Evolutionary conservation across 805 yeast species (phyloP).

Genomic region (Teunomyces funiuensis): DNA sequence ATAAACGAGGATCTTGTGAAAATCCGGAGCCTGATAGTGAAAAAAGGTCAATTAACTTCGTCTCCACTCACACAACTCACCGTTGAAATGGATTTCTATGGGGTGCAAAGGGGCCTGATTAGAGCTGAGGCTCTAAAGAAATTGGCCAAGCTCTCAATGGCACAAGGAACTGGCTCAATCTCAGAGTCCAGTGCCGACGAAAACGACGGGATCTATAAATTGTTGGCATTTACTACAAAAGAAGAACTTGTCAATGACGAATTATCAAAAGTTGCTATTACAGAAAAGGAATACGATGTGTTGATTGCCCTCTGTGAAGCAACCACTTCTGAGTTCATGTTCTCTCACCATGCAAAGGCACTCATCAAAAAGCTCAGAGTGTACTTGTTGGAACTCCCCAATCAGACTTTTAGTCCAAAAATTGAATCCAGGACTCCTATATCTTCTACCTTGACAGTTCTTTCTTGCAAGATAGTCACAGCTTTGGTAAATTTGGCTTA

Average conservation of each 20-base stretch:
- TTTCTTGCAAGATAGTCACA: constrained; percentile 32
- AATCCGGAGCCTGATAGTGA: background rate
- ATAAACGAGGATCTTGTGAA: constrained; percentile 1
- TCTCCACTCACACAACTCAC: background rate
- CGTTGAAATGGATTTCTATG: constrained; percentile 35
- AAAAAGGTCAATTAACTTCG: background rate
- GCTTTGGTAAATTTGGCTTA: constrained; percentile 34
- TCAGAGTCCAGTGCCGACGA: constrained; percentile 4
- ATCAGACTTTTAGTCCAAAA: constrained; percentile 42
- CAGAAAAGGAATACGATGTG: constrained; percentile 55
- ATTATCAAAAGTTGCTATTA: constrained; percentile 40
- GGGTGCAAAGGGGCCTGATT: constrained; percentile 39
- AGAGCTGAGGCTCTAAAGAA: constrained; percentile 38
- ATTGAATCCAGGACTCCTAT: constrained; percentile 26
- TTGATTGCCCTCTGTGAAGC: constrained; percentile 55
- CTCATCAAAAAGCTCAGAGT: constrained; percentile 44
- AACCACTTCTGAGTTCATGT: constrained; percentile 27
- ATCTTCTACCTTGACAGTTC: constrained; percentile 28
- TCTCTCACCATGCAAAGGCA: constrained; percentile 37
- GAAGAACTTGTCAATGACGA: constrained; percentile 11
- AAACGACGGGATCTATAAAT: constrained; percentile 21
- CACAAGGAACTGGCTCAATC: constrained; percentile 15
- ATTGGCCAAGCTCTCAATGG: constrained; percentile 34
- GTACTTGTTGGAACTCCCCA: constrained; percentile 48
- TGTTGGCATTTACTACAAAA: constrained; percentile 14